Percentiles rank a stretch among this genome's conserved stretches.
phyloP scores from a whole-genome alignment of 2,329 filamentous ascomycete genomes.

The Macrophomina phaseolina region DNA sequence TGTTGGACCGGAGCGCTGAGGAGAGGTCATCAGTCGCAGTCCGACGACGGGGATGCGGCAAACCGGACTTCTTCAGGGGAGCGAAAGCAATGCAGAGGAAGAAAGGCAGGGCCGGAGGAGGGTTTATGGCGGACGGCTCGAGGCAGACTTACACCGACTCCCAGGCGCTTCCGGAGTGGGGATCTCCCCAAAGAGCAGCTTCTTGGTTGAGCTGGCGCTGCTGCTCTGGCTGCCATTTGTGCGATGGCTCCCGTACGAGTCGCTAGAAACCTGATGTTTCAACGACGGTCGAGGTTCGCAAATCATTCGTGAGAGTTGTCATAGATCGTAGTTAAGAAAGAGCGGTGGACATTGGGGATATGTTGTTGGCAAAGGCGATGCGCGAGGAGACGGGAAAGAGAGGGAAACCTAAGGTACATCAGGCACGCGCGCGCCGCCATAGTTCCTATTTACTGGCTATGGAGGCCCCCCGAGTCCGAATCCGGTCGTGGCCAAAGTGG shows the following conservation, averaged over 20 bases:
- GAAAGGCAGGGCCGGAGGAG: constrained; percentile 25
- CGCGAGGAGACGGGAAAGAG: constrained; percentile 12
- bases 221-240: constrained; percentile 44
- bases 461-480: constrained; percentile 16
- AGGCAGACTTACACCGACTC: constrained; percentile 27
- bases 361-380: constrained; percentile 11
- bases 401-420: constrained; percentile 39
- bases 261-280: constrained; percentile 26
- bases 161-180: constrained; percentile 46
- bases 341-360: constrained; percentile 22
- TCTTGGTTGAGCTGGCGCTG: constrained; percentile 43
- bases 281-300: constrained; percentile 42
- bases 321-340: constrained; percentile 26
- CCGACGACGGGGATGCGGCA: not conserved
- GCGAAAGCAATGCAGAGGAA: constrained; percentile 28
- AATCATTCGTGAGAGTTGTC: constrained; percentile 37
- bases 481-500: constrained; percentile 28
- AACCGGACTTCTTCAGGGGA: not conserved
- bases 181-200: constrained; percentile 57
- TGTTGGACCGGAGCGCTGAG: constrained; percentile 51
- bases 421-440: constrained; percentile 37
- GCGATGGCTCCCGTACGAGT: constrained; percentile 26
- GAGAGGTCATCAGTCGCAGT: constrained; percentile 33
- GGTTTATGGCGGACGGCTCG: constrained; percentile 12
- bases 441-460: constrained; percentile 28